Evolutionary conservation across 805 yeast genomes (phyloP).

Genomic region (Saturnispora hagleri): DNA sequence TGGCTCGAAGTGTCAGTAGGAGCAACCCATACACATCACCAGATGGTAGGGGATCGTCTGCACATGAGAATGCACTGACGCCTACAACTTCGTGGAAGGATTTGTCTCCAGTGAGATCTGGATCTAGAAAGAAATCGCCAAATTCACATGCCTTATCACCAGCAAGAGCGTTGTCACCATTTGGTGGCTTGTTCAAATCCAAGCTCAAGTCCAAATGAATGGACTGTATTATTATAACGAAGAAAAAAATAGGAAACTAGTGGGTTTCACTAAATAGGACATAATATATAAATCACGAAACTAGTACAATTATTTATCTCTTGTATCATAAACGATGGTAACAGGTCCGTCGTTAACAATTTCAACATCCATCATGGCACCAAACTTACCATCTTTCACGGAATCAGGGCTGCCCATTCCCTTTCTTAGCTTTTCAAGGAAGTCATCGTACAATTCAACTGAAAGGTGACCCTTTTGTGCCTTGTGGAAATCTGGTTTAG

Average conservation of each 20-base stretch:
- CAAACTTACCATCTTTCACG: constrained; percentile 85
- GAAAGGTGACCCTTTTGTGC: constrained; percentile 77
- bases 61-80: neutral
- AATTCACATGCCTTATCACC: constrained; percentile 16
- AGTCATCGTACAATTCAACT: constrained; percentile 39
- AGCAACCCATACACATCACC: neutral
- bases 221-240: neutral
- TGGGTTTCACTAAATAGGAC: neutral
- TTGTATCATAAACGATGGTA: constrained; percentile 74
- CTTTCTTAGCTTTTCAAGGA: constrained; percentile 37
- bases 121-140: constrained; percentile 20
- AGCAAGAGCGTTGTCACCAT: constrained; percentile 26
- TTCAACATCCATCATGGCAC: constrained; percentile 95
- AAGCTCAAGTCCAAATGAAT: constrained; percentile 1
- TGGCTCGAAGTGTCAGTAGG: constrained; percentile 12
- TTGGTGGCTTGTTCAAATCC: constrained; percentile 17
- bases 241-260: neutral
- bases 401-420: constrained; percentile 47
- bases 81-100: neutral
- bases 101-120: constrained; percentile 14
- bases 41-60: neutral
- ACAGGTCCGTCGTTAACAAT: constrained; percentile 91
- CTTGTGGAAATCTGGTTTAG: constrained; percentile 89
- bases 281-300: neutral
- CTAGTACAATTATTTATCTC: constrained; percentile 21